A percentile compares a stretch with the other conserved stretches of the same genome.
Evolutionary conservation across 1,139 yeast genomes (phyloP).

Genomic region (Lodderomyces metapsilosis): DNA sequence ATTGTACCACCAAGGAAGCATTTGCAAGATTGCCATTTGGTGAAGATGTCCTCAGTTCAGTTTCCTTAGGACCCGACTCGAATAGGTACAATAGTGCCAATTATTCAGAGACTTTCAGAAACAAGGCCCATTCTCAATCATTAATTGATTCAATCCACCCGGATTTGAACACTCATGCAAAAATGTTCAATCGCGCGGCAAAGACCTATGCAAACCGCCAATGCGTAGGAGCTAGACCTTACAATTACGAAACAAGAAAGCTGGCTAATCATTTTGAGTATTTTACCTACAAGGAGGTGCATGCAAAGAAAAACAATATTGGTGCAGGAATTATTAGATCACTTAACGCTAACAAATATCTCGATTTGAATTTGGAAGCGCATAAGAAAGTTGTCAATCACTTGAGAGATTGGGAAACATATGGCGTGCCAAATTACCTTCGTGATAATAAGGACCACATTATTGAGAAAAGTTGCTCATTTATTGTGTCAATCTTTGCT

Average conservation of each 20-base stretch:
- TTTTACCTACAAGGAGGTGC: constrained; percentile 18
- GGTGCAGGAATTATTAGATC: constrained; percentile 32
- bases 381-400: constrained; percentile 26
- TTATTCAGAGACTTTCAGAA: constrained; percentile 15
- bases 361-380: constrained; percentile 16
- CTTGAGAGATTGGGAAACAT: constrained; percentile 14
- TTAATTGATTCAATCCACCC: constrained; percentile 17
- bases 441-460: constrained; percentile 10
- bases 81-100: constrained; percentile 8
- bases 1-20: constrained; percentile 12
- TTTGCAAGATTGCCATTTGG: constrained; percentile 17
- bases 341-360: constrained; percentile 25
- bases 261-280: constrained; percentile 17
- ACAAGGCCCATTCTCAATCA: constrained; percentile 11
- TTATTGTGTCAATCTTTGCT: constrained; percentile 30
- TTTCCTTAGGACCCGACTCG: constrained; percentile 5
- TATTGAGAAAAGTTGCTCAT: constrained; percentile 21
- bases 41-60: constrained; percentile 8
- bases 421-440: constrained; percentile 7
- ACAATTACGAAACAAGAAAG: constrained; percentile 20
- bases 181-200: constrained; percentile 27
- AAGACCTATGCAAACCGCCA: constrained; percentile 20
- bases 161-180: constrained; percentile 28
- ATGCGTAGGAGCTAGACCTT: constrained; percentile 29
- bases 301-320: constrained; percentile 19